Conservation (phyloP, 768 basidiomycete species). For the Psilocybe cyanescens region DNA sequence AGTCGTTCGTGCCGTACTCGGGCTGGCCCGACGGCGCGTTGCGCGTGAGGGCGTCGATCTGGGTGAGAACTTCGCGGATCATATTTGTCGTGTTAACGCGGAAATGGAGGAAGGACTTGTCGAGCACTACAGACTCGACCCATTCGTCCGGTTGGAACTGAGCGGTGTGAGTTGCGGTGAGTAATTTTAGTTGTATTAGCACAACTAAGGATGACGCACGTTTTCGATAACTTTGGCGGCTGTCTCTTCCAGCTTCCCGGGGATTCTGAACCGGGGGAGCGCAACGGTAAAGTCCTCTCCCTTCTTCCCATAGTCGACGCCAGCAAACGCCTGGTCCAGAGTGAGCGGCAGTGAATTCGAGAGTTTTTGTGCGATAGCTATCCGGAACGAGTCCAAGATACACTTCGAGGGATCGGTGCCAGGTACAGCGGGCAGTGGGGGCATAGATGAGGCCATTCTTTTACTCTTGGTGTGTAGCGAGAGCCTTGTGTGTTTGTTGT, state of each 20-base stretch:
- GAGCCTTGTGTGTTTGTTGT: background rate
- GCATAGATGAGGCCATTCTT: conserved; percentile 30
- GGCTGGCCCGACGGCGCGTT: conserved; percentile 58
- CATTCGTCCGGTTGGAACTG: conserved; percentile 88
- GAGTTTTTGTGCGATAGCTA: conserved; percentile 76
- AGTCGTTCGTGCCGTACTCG: conserved; percentile 82
- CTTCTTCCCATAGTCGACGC: conserved; percentile 91
- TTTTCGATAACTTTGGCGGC: conserved; percentile 74
- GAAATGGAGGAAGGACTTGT: conserved; percentile 87
- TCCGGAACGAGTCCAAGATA: conserved; percentile 78
- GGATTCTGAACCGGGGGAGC: conserved; percentile 86
- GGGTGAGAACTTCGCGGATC: conserved; percentile 66
- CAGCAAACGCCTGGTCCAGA: conserved; percentile 78
- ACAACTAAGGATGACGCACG: conserved; percentile 46
- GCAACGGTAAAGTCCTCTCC: conserved; percentile 94
- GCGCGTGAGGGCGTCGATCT: conserved; percentile 76
- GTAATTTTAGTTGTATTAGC: background rate
- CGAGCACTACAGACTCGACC: conserved; percentile 68
- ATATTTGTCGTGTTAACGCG: conserved; percentile 68
- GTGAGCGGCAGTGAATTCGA: conserved; percentile 71
- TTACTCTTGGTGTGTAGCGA: background rate
- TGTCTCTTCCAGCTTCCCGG: conserved; percentile 80
- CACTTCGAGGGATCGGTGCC: conserved; percentile 66
- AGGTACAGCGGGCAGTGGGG: conserved; percentile 35
- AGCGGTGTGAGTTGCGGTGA: background rate